Evolutionary conservation across 805 yeast genomes (phyloP), one percentile per base, ranked within the genome.

Genomic region (Teunomyces cretensis): DNA sequence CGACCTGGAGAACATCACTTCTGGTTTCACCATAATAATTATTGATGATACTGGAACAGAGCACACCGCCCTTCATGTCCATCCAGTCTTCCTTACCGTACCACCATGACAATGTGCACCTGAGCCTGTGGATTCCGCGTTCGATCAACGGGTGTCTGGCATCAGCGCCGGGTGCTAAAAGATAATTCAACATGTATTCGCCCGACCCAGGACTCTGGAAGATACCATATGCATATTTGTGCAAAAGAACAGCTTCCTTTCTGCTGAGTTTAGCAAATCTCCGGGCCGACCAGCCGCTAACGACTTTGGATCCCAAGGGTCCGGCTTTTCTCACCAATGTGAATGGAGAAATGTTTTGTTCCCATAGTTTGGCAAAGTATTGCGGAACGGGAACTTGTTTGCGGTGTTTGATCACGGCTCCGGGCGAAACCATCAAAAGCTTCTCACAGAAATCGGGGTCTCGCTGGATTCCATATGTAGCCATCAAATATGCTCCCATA

Each of bases 201-300:
- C 98, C 98, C 0, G 95, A 87, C 0, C 99, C 99, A 3, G 75
- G 79, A 6, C 88, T 84, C 52, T 84, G 87, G 72, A 94, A 94
- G 9, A 91, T 88, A 3, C 83, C 79, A 64, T 92, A 91, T 0
- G 92, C 72, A 61, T 94, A 94, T 52, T 74, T 72, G 58, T 94
- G 98, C 52, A 92, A 68, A 5, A 79, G 69, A 16, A 65, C 62
- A 16, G 75, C 64, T 55, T 83, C 84, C 2, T 46, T 47, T 6
- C 63, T 50, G 1, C 70, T 57, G 33, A 88, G 67, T 33, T 76
- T 74, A 16, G 89, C 79, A 61, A 94, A 92, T 41, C 98, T 67
- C 43, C 97, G 72, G 6, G 80, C 75, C 2, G 95, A 80, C 98
- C 98, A 94, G 16, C 89, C 95, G 40, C 96, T 85, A 0, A 88